Evolutionary conservation across 768 basidiomycete genomes (phyloP).

Genomic region (Holtermannia corniformis): DNA sequence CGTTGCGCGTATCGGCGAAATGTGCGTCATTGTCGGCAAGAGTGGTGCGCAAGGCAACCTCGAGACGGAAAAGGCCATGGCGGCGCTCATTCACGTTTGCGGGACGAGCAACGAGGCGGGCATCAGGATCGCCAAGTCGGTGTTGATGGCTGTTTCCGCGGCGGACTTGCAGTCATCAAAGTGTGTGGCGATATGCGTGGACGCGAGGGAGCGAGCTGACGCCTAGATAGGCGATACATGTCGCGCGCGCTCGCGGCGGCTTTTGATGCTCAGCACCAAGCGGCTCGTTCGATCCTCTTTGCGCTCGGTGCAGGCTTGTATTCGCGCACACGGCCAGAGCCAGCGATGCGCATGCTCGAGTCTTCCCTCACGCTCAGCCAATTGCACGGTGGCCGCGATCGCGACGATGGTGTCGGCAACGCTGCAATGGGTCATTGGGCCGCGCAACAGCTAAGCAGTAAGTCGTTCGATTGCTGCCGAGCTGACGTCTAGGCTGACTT

Average conservation of each 20-base stretch:
- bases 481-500: no score
- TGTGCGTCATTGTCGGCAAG: slow-evolving; percentile 8
- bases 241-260: slow-evolving; percentile 22
- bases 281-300: slow-evolving; percentile 24
- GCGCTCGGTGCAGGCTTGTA: slow-evolving; percentile 28
- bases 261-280: slow-evolving; percentile 17
- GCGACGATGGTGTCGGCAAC: slow-evolving; percentile 26
- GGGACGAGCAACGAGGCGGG: slow-evolving; percentile 13
- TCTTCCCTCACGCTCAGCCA: slow-evolving; percentile 20
- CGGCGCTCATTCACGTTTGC: slow-evolving; percentile 11
- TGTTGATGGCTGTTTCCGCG: slow-evolving; percentile 22
- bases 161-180: slow-evolving; percentile 18
- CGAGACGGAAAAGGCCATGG: slow-evolving; percentile 1
- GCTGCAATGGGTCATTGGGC: slow-evolving; percentile 26
- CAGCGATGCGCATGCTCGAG: slow-evolving; percentile 23
- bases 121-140: slow-evolving; percentile 13
- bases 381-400: slow-evolving; percentile 25
- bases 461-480: no score
- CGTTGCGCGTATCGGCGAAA: slow-evolving; percentile 15
- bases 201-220: slow-evolving; percentile 1
- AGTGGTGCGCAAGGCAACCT: slow-evolving; percentile 3
- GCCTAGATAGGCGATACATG: slow-evolving; percentile 20
- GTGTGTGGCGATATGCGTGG: no score
- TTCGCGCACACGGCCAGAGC: slow-evolving; percentile 18
- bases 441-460: slow-evolving; percentile 20